Evolutionary conservation across 192 early-diverging fungal genomes (phyloP).

Genomic region (Coemansia aciculifera): DNA sequence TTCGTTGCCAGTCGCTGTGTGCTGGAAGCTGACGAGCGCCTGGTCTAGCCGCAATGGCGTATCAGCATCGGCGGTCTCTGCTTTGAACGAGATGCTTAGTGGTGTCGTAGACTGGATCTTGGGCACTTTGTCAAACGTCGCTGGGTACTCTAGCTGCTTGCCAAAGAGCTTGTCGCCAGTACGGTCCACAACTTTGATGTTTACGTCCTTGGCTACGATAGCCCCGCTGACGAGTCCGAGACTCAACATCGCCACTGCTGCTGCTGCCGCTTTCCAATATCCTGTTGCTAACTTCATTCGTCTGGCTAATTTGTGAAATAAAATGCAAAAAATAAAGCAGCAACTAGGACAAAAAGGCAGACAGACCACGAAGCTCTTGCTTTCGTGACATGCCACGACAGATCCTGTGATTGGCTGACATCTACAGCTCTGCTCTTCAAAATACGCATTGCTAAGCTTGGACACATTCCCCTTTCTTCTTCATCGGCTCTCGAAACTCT

Average conservation of each 20-base stretch:
- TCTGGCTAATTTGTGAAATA: background rate
- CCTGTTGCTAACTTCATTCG: background rate
- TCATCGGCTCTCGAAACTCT: conserved; percentile 2
- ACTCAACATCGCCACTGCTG: background rate
- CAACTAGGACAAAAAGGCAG: too few relatives aligned
- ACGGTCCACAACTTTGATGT: conserved; percentile 43
- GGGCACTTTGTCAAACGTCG: conserved; percentile 18
- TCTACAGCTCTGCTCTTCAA: conserved; percentile 2
- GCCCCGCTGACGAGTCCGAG: conserved; percentile 14
- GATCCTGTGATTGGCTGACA: conserved; percentile 7
- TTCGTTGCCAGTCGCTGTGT: conserved; percentile 29
- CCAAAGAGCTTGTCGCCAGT: conserved; percentile 50
- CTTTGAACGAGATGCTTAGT: conserved; percentile 35
- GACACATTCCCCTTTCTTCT: background rate
- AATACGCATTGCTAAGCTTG: background rate
- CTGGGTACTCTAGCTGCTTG: conserved; percentile 22
- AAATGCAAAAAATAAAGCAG: background rate
- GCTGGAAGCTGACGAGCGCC: conserved; percentile 42
- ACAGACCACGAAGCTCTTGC: background rate
- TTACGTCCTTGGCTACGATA: conserved; percentile 24
- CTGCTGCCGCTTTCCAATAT: conserved; percentile 5
- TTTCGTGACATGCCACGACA: conserved; percentile 7
- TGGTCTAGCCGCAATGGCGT: conserved; percentile 33
- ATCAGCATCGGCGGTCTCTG: background rate
- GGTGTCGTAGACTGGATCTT: conserved; percentile 30